phyloP scores from a whole-genome alignment of 768 basidiomycete species.

The Sistotremastrum suecicum region DNA sequence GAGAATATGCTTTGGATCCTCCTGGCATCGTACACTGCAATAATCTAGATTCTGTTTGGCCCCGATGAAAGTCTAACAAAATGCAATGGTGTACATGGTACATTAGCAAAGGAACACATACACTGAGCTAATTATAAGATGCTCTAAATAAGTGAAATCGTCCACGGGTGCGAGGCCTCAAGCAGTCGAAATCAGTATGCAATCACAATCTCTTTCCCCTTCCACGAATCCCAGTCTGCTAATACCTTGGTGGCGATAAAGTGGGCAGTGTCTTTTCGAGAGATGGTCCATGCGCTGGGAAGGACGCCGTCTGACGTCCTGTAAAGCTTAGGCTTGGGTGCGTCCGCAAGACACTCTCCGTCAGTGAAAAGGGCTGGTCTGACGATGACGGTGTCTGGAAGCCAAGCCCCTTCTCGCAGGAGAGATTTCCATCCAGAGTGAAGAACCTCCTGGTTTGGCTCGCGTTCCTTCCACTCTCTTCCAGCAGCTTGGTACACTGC shows the following conservation, averaged over 20 bases:
- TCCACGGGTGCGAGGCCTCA: too few relatives aligned
- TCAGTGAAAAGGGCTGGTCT: constrained; percentile 47
- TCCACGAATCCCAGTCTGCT: constrained; percentile 36
- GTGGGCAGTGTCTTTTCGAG: constrained; percentile 51
- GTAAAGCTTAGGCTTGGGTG: constrained; percentile 22
- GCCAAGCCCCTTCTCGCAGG: constrained; percentile 27
- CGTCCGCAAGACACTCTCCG: constrained; percentile 31
- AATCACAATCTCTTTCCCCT: constrained; percentile 34
- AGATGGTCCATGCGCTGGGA: constrained; percentile 31
- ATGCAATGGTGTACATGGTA: too few relatives aligned
- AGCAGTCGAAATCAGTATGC: constrained; percentile 23
- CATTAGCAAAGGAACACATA: too few relatives aligned
- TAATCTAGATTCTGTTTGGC: too few relatives aligned
- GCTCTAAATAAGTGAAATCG: too few relatives aligned
- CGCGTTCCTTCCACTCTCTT: constrained; percentile 34
- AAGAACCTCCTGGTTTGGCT: constrained; percentile 27
- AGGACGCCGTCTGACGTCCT: constrained; percentile 29
- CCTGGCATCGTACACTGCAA: too few relatives aligned
- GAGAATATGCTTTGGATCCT: too few relatives aligned
- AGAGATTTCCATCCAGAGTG: constrained; percentile 30
- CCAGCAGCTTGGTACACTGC: constrained; percentile 33
- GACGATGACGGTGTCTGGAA: constrained; percentile 35
- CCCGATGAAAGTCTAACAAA: too few relatives aligned
- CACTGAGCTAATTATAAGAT: too few relatives aligned
- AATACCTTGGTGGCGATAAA: constrained; percentile 38